These are phyloP conservation scores for Gaeumannomyces tritici DNA, from an alignment of 2,329 filamentous ascomycete genomes.

Conservation along the genomic window DNA sequence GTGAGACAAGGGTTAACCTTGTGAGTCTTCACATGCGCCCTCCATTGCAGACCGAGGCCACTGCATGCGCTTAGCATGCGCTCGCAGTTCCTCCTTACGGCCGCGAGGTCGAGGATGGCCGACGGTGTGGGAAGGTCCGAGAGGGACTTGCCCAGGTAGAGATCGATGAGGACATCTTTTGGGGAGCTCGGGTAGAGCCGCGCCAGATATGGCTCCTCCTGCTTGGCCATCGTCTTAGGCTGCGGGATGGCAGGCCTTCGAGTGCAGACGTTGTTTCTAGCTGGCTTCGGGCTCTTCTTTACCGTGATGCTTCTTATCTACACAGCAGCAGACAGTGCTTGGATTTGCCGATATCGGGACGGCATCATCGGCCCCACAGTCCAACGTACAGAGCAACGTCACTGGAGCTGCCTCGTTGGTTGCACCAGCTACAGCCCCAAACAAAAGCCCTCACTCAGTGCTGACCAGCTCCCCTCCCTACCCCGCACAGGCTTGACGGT, in stretches of 20 bases:
- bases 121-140: constrained; percentile 47
- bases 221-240: background rate
- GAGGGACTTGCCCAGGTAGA: constrained; percentile 47
- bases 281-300: too few species aligned
- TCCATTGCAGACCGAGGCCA: constrained; percentile 35
- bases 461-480: background rate
- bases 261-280: too few species aligned
- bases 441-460: too few species aligned
- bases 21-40: constrained; percentile 76
- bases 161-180: constrained; percentile 25
- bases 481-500: background rate
- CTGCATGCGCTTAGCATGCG: constrained; percentile 20
- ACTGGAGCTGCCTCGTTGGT: background rate
- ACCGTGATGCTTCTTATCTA: too few species aligned
- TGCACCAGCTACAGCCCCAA: background rate
- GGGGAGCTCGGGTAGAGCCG: constrained; percentile 5
- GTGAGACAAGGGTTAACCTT: constrained; percentile 41
- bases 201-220: background rate
- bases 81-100: constrained; percentile 57
- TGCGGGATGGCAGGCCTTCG: too few species aligned
- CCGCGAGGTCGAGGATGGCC: constrained; percentile 57
- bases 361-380: background rate
- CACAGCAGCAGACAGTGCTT: background rate
- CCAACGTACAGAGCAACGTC: background rate
- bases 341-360: background rate